Base-by-base conservation (phyloP, 495 filamentous ascomycete genomes). In the Margaritispora aquatica region DNA sequence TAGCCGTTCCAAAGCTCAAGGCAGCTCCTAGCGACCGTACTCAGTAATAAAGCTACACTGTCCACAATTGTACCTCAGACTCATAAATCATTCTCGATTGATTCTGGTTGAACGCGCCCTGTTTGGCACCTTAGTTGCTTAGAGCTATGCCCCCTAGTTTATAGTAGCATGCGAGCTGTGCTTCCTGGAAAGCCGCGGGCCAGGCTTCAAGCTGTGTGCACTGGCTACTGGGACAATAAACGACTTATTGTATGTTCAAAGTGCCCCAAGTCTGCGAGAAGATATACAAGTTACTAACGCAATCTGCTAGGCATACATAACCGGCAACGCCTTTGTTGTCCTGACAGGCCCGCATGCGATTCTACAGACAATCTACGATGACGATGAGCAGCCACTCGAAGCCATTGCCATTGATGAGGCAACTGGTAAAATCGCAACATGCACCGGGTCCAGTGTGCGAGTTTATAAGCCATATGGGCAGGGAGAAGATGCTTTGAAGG, bases 111-210 rank as follows among this genome's bases (percentile, higher is more conserved):
- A n/a, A n/a, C n/a, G n/a, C n/a, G n/a, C n/a, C n/a, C n/a, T n/a
- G n/a, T n/a, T n/a, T n/a, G n/a, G n/a, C n/a, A n/a, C n/a, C n/a
- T n/a, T n/a, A n/a, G n/a, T n/a, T 17, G 2, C 38, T 44, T 44
- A 44, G 19, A 44, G 13, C 59, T 15, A 64, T 64, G 65, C 65
- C 38, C 51, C 49, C 21, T 20, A 48, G 51, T 58, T 27, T 10
- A 44, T 44, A 26, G 61, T 78, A 78, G 75, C 66, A 83, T 83
- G 80, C 75, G 86, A 82, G 84, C 85, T 69, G 82, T 96, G 77
- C 85, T 96, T 71, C 93, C 93, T 67, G 93, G 93, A 71, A 85
- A 85, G 81, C 93, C 93, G 71, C 85, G 86, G 82, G 81, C 90
- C 68, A 88, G 84, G 76, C 88, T 92, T 69, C 90, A 95, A 80